Conservation (phyloP, 148 eudicot species). For the Vaccinium vitisidaea region DNA sequence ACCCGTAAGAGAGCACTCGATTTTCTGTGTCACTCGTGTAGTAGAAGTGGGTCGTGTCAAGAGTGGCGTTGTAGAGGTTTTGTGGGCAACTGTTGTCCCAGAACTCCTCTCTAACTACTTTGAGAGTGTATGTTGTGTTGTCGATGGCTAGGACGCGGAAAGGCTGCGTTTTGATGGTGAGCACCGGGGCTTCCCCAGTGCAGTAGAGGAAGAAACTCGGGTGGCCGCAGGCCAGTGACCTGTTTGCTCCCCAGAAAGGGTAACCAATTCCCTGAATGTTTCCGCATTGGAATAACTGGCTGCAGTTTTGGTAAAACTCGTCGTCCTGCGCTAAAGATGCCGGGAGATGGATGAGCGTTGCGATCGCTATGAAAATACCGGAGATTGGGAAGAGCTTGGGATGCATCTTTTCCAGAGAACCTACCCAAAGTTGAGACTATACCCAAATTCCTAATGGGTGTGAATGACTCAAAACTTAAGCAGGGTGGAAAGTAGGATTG, state of each 20-base stretch:
- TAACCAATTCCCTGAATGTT: conserved; percentile 24
- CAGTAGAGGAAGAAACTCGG: conserved; percentile 46
- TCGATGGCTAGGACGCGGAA: conserved; percentile 33
- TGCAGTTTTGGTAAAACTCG: conserved; percentile 29
- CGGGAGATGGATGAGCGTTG: conserved; percentile 2
- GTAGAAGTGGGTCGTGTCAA: conserved; percentile 17
- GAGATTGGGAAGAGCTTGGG: background rate
- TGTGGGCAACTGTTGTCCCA: conserved; percentile 27
- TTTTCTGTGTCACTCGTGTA: conserved; percentile 33
- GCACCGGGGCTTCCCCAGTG: conserved; percentile 13
- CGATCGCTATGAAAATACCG: conserved; percentile 3
- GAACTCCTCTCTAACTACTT: conserved; percentile 38
- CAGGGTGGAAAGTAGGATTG: background rate
- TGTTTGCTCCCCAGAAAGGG: conserved; percentile 46
- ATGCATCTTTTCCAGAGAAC: background rate
- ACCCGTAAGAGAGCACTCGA: conserved; percentile 41
- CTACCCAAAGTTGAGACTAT: background rate
- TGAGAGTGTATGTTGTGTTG: conserved; percentile 3
- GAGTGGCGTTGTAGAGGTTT: conserved; percentile 18
- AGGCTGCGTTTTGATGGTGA: conserved; percentile 20
- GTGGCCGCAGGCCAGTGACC: conserved; percentile 45
- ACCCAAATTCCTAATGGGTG: background rate
- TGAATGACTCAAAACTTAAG: background rate
- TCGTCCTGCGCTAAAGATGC: conserved; percentile 19
- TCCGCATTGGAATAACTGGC: conserved; percentile 32